These are phyloP conservation scores for Gloeostereum incarnatum DNA, from an alignment of 768 basidiomycete genomes.

Conservation along the genomic window DNA sequence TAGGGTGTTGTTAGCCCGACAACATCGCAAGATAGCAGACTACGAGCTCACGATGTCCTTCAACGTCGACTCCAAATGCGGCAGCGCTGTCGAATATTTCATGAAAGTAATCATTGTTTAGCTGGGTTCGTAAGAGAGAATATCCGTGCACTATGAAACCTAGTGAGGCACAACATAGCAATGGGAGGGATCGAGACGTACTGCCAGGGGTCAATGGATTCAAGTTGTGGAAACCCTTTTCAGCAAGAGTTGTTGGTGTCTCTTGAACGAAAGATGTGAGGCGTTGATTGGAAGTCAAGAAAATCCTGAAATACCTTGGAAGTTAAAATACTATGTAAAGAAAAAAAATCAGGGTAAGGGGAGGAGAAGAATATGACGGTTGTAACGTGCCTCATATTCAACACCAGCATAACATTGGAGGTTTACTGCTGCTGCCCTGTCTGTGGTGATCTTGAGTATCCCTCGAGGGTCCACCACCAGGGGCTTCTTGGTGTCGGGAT, in stretches of 20 bases:
- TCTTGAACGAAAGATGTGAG: slow-evolving; percentile 34
- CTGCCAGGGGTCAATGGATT: slow-evolving; percentile 88
- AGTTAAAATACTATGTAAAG: slow-evolving; percentile 68
- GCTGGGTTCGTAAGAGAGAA: slow-evolving; percentile 82
- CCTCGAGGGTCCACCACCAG: slow-evolving; percentile 82
- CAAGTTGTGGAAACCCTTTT: slow-evolving; percentile 72
- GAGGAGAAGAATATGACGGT: background rate
- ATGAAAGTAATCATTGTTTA: slow-evolving; percentile 85
- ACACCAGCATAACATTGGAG: slow-evolving; percentile 75
- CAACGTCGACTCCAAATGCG: slow-evolving; percentile 71
- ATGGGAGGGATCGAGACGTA: slow-evolving; percentile 27
- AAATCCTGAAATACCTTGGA: slow-evolving; percentile 50
- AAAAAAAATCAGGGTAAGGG: slow-evolving; percentile 6
- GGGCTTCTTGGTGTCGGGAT: slow-evolving; percentile 75
- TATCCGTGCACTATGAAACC: slow-evolving; percentile 83
- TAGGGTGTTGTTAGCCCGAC: slow-evolving; percentile 14
- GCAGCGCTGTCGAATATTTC: slow-evolving; percentile 73
- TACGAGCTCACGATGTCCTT: slow-evolving; percentile 65
- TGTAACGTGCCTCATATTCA: slow-evolving; percentile 76
- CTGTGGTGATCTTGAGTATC: slow-evolving; percentile 52
- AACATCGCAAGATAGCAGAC: slow-evolving; percentile 2
- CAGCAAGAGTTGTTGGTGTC: slow-evolving; percentile 62
- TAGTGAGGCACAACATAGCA: background rate
- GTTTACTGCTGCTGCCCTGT: slow-evolving; percentile 35
- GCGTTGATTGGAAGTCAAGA: background rate